phyloP scores from a whole-genome alignment of 1,284 basidiomycete genomes.

The Heimioporus retisporus region DNA sequence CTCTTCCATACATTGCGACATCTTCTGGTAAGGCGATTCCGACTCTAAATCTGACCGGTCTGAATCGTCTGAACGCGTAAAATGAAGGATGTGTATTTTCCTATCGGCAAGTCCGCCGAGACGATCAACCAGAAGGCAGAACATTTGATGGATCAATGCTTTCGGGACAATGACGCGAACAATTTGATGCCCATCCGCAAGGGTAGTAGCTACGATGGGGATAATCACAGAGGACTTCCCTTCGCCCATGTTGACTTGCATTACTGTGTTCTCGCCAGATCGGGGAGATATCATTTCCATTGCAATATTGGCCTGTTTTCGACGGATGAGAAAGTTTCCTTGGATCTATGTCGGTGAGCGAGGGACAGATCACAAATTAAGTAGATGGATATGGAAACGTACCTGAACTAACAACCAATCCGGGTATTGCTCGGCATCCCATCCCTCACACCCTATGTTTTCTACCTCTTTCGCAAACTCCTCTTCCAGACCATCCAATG shows the following conservation, averaged over 20 bases:
- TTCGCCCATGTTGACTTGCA: neutral
- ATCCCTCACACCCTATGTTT: no score
- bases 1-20: no score
- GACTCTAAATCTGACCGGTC: neutral
- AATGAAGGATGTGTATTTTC: conserved; percentile 3
- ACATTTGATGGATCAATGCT: neutral
- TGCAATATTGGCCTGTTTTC: neutral
- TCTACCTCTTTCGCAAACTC: conserved; percentile 24
- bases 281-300: no score
- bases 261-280: neutral
- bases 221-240: conserved; percentile 7
- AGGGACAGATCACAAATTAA: no score
- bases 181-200: neutral
- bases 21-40: neutral
- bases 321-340: neutral
- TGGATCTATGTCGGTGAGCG: conserved; percentile 47
- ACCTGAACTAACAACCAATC: no score
- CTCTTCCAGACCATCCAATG: conserved; percentile 17
- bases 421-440: no score
- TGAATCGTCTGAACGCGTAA: neutral
- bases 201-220: neutral
- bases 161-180: neutral
- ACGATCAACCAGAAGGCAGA: conserved; percentile 1
- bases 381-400: neutral
- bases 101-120: conserved; percentile 8